Base-by-base conservation (phyloP, 2,329 filamentous ascomycete genomes). In the Talaromyces sp. region DNA sequence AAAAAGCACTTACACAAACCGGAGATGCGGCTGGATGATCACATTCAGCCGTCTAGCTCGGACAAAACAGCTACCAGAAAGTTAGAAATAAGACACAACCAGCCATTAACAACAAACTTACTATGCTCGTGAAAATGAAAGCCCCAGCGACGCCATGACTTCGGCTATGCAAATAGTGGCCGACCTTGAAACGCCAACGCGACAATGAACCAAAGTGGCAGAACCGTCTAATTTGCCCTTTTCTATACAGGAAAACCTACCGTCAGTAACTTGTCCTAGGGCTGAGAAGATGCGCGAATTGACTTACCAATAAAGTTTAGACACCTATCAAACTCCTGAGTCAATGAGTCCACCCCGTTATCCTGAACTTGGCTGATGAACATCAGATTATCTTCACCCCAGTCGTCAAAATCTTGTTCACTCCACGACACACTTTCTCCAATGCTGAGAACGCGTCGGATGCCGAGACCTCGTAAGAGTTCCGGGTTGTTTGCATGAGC, bases 131-230 rank as follows among this genome's bases (percentile, higher is more conserved):
- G 95, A 92, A 68, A 98, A 93, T 0, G 91, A 95, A 65, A 97
- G 78, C 24, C 86, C 82, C 67, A 91, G 76, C 27, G 88, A 82
- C 38, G 88, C 87, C 95, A 99, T 99, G 38, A 98, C 91, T 75
- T 98, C 93, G n/a, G 95, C 95, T 69, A 99, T 99, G 73, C 95
- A 98, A 63, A 99, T 97, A 1, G 93, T 99, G 13, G 95, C 95
- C 64, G 91, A 96, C 56, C 95, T 86, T 56, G 93, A 97, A 58
- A 99, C 95, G 54, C 95, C 95, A 8, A 99, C 95, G 19, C 95
- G 89, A 73, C 95, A 99, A 73, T 99, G 95, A 17, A 99, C 95
- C 60, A 99, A 82, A 0, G 95, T 98, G 26, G 93, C 91, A 4
- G 86, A 90, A 31, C 89, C 88, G 50, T 89, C 89, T 41, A 78